Conservation (phyloP, 2,329 filamentous ascomycete species). For the Nothopassalora personata region DNA sequence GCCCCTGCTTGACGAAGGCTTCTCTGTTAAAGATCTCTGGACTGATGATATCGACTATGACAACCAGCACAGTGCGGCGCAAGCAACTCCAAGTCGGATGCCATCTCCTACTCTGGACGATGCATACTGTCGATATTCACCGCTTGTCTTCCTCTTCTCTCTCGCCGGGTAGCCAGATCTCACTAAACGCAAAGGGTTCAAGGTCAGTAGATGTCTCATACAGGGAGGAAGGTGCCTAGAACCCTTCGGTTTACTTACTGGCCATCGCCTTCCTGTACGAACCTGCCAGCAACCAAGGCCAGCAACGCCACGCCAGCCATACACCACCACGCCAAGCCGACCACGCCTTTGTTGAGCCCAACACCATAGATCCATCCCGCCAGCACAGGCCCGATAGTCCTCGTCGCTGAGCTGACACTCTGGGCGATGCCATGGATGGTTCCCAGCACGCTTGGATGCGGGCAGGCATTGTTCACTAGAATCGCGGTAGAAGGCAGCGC, state of each 20-base stretch:
- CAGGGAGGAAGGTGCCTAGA: too few species aligned
- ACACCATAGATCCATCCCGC: slow-evolving; percentile 49
- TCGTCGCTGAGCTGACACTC: slow-evolving; percentile 48
- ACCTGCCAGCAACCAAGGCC: slow-evolving; percentile 54
- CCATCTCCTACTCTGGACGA: not conserved
- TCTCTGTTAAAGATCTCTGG: too few species aligned
- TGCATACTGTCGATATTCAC: not conserved
- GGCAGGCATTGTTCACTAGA: slow-evolving; percentile 55
- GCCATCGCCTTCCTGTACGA: slow-evolving; percentile 59
- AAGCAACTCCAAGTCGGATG: not conserved
- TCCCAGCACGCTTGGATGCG: slow-evolving; percentile 52
- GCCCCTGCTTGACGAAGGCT: too few species aligned
- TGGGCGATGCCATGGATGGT: slow-evolving; percentile 57
- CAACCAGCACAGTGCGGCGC: too few species aligned
- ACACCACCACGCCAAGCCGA: slow-evolving; percentile 55
- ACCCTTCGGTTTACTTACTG: slow-evolving; percentile 30
- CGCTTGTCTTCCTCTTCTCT: slow-evolving; percentile 19
- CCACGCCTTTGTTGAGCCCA: slow-evolving; percentile 49
- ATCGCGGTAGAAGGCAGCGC: slow-evolving; percentile 56
- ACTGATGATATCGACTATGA: too few species aligned
- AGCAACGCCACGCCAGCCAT: slow-evolving; percentile 50
- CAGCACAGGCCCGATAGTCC: slow-evolving; percentile 52
- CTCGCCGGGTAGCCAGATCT: slow-evolving; percentile 50
- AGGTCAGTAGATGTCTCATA: too few species aligned
- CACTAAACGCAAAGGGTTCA: slow-evolving; percentile 22